These are phyloP conservation scores for Fusarium anguioides DNA, from an alignment of 2,329 filamentous ascomycete genomes.

Conservation along the genomic window DNA sequence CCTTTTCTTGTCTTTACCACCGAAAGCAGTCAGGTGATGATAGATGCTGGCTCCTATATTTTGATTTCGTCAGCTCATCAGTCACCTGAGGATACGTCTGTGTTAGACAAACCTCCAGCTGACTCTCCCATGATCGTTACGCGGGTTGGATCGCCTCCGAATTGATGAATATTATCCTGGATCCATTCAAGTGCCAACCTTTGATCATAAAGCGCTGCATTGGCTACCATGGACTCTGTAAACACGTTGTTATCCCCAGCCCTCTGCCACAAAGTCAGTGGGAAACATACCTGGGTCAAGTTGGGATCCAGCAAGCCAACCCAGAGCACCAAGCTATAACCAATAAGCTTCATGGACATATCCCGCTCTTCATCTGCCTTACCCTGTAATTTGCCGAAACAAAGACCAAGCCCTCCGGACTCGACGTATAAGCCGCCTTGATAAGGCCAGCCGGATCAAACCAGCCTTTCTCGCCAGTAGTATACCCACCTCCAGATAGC, in stretches of 20 bases:
- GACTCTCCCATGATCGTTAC: neutral
- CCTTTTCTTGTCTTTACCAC: neutral
- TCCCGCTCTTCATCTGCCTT: too few species aligned
- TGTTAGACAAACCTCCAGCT: neutral
- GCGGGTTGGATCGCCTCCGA: neutral
- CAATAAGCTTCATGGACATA: fast-evolving
- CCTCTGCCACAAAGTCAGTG: fast-evolving
- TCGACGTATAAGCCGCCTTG: neutral
- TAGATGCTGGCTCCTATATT: neutral
- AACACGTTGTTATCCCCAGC: neutral
- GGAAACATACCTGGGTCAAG: neutral
- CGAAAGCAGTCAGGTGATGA: neutral
- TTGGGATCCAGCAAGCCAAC: neutral
- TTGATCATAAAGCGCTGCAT: neutral
- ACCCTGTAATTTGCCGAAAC: neutral
- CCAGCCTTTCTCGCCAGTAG: neutral
- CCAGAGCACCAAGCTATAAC: neutral
- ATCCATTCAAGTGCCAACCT: neutral
- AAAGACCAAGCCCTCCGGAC: neutral
- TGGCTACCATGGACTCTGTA: neutral
- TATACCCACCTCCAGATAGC: neutral
- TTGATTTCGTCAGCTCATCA: too few species aligned
- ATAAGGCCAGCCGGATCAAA: neutral
- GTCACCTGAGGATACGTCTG: too few species aligned
- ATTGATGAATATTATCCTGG: neutral